Evolutionary conservation across 139 green algal genomes (phyloP), one percentile per base, ranked within the genome.

Genomic region (Auxenochlorella protothecoides): DNA sequence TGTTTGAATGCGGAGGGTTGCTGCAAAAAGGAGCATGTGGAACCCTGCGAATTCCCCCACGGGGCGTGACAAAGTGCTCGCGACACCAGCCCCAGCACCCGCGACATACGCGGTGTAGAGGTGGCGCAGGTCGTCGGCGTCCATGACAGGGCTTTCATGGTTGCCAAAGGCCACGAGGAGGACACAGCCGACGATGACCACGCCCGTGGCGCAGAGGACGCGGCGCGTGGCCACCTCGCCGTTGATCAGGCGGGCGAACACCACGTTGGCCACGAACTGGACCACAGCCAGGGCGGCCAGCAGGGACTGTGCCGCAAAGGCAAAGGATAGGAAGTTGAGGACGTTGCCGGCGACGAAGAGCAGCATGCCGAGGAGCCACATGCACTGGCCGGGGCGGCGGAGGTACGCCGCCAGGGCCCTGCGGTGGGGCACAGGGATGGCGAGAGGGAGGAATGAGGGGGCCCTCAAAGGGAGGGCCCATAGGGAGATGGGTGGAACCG

Each of bases 231-330:
- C 86, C 78, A 80, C 78, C 61, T 97, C 91, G 9, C 88, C 85
- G 16, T 94, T 79, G 12, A 97, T 85, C 5, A 88, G 79, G 5
- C 71, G 84, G 2, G 88, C 86, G 78, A 97, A 96, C 3, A 89
- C 53, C 2, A 96, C 88, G 77, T 97, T 96, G 53, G 85, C 88
- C 0, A 97, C 78, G 74, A 97, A 96, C 72, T 97, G 89, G 4
- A 96, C 77, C 52, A 82, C 86, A 4, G 91, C 91, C 15, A 96
- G 81, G 4, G 89, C 89, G 2, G 89, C 80, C 53, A 96, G 83
- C 27, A 96, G 80, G 4, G 88, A 94, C 71, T 96, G 90, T 5
- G 90, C 89, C 15, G 90, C 90, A 84, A 89, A 96, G 9, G 80
- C 89, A 74, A 79, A 76, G 54, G 44, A 69, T 3, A 68, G 69